These are phyloP conservation scores for Diaporthe vaccinii DNA, from an alignment of 2,329 filamentous ascomycete genomes.

Conservation along the genomic window DNA sequence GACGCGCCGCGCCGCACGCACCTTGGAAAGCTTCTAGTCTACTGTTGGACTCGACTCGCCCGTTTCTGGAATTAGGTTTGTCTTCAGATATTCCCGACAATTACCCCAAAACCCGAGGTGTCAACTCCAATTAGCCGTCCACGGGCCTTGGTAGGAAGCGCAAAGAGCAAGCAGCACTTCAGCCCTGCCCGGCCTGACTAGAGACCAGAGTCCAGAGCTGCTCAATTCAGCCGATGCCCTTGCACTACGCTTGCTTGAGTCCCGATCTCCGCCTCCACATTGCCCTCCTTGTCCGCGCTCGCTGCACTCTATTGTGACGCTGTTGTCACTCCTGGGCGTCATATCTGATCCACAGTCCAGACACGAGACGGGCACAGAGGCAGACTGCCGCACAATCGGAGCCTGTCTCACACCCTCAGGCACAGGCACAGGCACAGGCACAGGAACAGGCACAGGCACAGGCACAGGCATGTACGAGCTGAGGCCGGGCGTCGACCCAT, in stretches of 20 bases:
- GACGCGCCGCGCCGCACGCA: slow-evolving; percentile 3
- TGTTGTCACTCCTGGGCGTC: slow-evolving; percentile 5
- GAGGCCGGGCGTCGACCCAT: background rate
- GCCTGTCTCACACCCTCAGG: background rate
- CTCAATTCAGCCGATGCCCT: slow-evolving; percentile 2
- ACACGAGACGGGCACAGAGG: background rate
- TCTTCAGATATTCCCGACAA: slow-evolving; percentile 19
- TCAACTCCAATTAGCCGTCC: slow-evolving; percentile 31
- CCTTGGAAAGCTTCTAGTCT: slow-evolving; percentile 15
- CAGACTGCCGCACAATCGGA: background rate
- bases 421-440: slow-evolving; percentile 8
- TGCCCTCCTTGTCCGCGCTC: slow-evolving; percentile 2
- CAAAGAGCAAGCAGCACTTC: background rate
- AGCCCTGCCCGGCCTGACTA: background rate
- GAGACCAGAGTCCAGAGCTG: background rate
- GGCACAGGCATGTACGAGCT: slow-evolving; percentile 25
- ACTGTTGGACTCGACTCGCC: slow-evolving; percentile 23
- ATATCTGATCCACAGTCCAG: slow-evolving; percentile 17
- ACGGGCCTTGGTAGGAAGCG: background rate
- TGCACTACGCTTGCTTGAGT: background rate
- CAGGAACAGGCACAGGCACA: background rate
- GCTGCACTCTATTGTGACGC: slow-evolving; percentile 23
- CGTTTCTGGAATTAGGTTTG: slow-evolving; percentile 26
- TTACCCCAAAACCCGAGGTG: slow-evolving; percentile 33
- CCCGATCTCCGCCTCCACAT: slow-evolving; percentile 30